phyloP scores from a whole-genome alignment of 2,329 filamentous ascomycete species.

The Calonectria hawksworthii region DNA sequence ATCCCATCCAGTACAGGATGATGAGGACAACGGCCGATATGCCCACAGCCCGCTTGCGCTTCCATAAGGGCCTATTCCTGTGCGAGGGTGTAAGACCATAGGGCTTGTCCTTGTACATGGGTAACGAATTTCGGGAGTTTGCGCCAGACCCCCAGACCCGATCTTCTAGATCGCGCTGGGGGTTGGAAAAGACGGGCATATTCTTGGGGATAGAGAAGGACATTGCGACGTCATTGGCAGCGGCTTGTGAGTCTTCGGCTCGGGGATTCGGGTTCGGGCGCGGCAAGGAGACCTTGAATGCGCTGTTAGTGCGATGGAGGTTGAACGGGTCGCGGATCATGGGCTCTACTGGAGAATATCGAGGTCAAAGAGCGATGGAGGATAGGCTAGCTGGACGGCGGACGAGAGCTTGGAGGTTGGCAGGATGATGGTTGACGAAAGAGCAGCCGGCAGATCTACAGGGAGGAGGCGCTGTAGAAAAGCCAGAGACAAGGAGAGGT shows the following conservation, averaged over 20 bases:
- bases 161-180: constrained; percentile 76
- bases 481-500: not conserved
- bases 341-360: constrained; percentile 49
- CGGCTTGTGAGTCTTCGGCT: constrained; percentile 64
- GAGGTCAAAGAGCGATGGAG: constrained; percentile 11
- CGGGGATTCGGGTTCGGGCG: constrained; percentile 60
- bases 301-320: constrained; percentile 56
- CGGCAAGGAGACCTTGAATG: constrained; percentile 64
- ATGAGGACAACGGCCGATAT: constrained; percentile 67
- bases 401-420: not conserved
- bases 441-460: not conserved
- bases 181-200: constrained; percentile 76
- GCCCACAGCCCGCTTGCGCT: constrained; percentile 72
- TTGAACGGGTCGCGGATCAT: constrained; percentile 63
- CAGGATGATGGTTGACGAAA: not conserved
- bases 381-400: not conserved
- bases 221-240: constrained; percentile 68
- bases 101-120: constrained; percentile 99
- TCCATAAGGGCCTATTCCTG: constrained; percentile 71
- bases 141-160: constrained; percentile 70
- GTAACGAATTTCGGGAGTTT: constrained; percentile 66
- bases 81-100: constrained; percentile 75
- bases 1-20: constrained; percentile 79
- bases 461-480: not conserved
- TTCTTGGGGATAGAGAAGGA: constrained; percentile 77